Conservation (phyloP, 2,329 filamentous ascomycete genomes). For the Aspergillus pseudoterreus region DNA sequence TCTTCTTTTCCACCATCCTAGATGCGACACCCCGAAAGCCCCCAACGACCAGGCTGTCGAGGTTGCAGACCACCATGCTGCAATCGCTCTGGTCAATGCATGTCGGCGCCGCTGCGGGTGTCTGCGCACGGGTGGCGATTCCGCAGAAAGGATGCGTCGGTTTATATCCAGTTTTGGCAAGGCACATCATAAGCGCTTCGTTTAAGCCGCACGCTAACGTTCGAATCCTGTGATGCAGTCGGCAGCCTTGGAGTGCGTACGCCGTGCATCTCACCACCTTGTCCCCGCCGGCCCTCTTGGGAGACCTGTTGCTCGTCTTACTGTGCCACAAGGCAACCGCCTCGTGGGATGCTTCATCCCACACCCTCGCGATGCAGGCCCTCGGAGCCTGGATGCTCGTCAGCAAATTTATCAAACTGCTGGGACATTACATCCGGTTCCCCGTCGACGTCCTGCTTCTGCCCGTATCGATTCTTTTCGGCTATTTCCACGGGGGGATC, state of each 20-base stretch:
- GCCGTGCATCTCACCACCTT: slow-evolving; percentile 90
- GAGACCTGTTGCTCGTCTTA: slow-evolving; percentile 70
- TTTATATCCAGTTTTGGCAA: slow-evolving; percentile 9
- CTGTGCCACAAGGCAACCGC: slow-evolving; percentile 67
- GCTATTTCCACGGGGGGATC: slow-evolving; percentile 88
- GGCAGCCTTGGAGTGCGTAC: slow-evolving; percentile 90
- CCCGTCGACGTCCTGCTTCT: slow-evolving; percentile 76
- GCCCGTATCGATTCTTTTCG: slow-evolving; percentile 83
- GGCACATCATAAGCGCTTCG: slow-evolving; percentile 12
- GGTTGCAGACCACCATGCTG: no score
- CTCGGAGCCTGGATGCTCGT: slow-evolving; percentile 76
- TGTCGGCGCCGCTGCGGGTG: background rate
- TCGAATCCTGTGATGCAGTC: slow-evolving; percentile 50
- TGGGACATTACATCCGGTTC: slow-evolving; percentile 81
- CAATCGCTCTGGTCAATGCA: background rate
- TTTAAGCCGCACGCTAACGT: slow-evolving; percentile 24
- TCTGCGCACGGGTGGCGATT: background rate
- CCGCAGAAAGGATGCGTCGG: background rate
- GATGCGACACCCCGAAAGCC: no score
- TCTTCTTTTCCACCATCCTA: background rate
- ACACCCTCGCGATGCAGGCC: slow-evolving; percentile 55
- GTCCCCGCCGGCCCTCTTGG: slow-evolving; percentile 77
- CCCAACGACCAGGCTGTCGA: no score
- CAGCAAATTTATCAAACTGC: slow-evolving; percentile 86
- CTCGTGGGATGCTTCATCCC: slow-evolving; percentile 54